These are phyloP conservation scores for Eucalyptus caleyi DNA, from an alignment of 345 rosid genomes.

Conservation along the genomic window DNA sequence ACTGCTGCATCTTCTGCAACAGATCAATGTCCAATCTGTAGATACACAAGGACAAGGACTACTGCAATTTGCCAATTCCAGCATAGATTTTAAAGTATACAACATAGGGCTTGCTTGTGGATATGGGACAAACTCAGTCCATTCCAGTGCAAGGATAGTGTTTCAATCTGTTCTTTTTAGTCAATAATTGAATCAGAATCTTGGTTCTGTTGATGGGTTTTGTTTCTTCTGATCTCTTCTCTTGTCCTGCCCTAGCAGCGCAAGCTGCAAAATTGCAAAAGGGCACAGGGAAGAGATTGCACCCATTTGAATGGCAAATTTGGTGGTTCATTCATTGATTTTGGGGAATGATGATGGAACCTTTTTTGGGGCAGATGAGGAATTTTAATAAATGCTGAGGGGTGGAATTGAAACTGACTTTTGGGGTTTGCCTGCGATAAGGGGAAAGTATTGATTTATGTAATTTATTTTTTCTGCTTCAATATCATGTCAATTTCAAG, in stretches of 20 bases:
- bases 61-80: neutral
- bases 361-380: neutral
- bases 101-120: neutral
- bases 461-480: neutral
- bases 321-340: neutral
- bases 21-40: constrained; percentile 13
- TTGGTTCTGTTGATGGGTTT: neutral
- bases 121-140: neutral
- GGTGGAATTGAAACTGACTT: neutral
- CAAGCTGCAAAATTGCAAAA: neutral
- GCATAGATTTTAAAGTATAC: neutral
- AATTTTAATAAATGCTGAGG: neutral
- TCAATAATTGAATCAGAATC: neutral
- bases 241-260: neutral
- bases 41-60: neutral
- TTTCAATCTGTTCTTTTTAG: neutral
- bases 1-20: constrained; percentile 64
- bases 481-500: neutral
- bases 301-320: neutral
- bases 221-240: neutral
- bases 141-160: neutral
- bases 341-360: neutral
- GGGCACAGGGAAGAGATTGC: neutral
- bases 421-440: neutral
- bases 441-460: neutral